Evolutionary conservation across 495 filamentous ascomycete species (phyloP).

Genomic region (Choiromyces venosus): DNA sequence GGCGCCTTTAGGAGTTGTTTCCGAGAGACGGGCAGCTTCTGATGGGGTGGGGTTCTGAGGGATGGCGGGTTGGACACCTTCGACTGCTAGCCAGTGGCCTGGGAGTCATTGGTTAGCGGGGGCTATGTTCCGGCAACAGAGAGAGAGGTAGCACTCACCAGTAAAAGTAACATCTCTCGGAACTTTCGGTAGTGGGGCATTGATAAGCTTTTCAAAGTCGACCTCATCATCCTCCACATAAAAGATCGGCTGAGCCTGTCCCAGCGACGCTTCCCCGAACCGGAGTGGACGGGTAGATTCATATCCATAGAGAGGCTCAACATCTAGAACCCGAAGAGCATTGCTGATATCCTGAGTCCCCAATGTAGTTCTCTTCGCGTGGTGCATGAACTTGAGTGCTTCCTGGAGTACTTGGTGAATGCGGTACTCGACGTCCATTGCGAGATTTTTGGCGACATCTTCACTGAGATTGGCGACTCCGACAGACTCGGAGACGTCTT

Average conservation of each 20-base stretch:
- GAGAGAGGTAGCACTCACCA: conserved; percentile 49
- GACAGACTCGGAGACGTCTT: conserved; percentile 90
- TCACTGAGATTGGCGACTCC: conserved; percentile 73
- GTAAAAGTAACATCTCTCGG: conserved; percentile 90
- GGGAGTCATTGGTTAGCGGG: background rate
- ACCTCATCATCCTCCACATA: conserved; percentile 98
- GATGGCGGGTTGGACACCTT: conserved; percentile 92
- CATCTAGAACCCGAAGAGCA: conserved; percentile 76
- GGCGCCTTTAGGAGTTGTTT: conserved; percentile 81
- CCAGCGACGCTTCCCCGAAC: conserved; percentile 89
- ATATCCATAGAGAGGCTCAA: conserved; percentile 93
- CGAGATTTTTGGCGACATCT: conserved; percentile 74
- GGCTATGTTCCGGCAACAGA: no score
- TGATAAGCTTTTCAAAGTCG: conserved; percentile 97
- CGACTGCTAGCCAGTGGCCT: conserved; percentile 95
- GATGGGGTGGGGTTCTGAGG: conserved; percentile 86
- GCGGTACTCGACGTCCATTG: conserved; percentile 91
- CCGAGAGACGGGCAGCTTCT: conserved; percentile 66
- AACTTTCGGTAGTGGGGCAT: conserved; percentile 87
- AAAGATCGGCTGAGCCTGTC: conserved; percentile 90
- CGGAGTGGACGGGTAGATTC: conserved; percentile 77
- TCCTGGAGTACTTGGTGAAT: conserved; percentile 87
- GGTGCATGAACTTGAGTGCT: conserved; percentile 90
- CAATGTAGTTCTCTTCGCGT: conserved; percentile 72
- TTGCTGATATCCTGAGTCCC: conserved; percentile 79